Evolutionary conservation across 83 land plant genomes (phyloP).

Genomic region (Isoetes engelmannii): DNA sequence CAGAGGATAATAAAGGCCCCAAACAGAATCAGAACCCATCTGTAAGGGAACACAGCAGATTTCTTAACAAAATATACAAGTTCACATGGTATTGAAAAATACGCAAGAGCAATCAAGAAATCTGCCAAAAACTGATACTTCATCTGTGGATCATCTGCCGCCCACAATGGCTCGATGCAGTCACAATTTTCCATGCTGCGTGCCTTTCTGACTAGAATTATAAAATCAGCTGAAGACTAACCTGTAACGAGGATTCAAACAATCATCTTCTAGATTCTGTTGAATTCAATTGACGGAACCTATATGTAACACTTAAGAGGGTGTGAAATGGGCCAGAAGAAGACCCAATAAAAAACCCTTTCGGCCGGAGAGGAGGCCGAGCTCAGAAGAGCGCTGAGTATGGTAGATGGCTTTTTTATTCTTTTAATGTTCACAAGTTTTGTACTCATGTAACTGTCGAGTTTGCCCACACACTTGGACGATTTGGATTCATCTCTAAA

Average conservation of each 20-base stretch:
- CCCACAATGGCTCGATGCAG: constrained; percentile 87
- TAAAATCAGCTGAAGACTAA: too few species aligned
- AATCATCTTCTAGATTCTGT: background rate
- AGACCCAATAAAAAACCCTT: too few species aligned
- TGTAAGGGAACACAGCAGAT: constrained; percentile 77
- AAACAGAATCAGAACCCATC: constrained; percentile 95
- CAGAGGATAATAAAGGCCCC: constrained; percentile 93
- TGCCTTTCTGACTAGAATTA: background rate
- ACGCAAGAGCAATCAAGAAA: constrained; percentile 80
- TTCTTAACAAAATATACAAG: constrained; percentile 87
- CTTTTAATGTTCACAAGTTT: too few species aligned
- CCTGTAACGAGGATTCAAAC: too few species aligned
- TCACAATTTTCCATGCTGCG: constrained; percentile 61
- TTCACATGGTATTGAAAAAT: constrained; percentile 87
- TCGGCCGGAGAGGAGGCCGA: too few species aligned
- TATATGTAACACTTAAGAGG: background rate
- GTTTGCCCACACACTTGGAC: too few species aligned
- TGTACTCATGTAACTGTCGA: too few species aligned
- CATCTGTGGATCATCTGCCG: constrained; percentile 65
- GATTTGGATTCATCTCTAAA: too few species aligned
- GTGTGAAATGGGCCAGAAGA: too few species aligned
- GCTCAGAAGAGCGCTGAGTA: too few species aligned
- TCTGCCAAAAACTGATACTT: constrained; percentile 90
- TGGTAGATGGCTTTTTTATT: too few species aligned
- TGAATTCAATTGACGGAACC: background rate